Base-by-base conservation (phyloP, 2,329 filamentous ascomycete species). In the Clonostachys rhizophaga region DNA sequence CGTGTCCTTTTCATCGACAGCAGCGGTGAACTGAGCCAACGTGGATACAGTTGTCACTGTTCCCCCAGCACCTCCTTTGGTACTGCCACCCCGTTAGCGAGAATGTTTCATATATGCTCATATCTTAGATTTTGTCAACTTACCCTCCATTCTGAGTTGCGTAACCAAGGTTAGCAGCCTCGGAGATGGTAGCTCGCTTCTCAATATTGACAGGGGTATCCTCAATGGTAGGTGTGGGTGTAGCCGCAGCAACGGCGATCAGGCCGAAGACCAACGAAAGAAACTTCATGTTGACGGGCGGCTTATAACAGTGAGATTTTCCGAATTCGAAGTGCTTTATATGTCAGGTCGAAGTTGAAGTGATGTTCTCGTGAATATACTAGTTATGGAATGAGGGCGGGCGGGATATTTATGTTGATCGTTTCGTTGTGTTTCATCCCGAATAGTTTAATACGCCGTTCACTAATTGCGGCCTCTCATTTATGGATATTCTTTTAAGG, bases 161-260 rank as follows among this genome's bases (percentile, higher is more conserved):
- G 52, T 57, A 64, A 10, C 61, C 61, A 5, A 63, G 51, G 6
- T 42, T 53, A 49, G 61, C 63, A 30, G 78, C 70, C 46, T 80
- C 74, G 17, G 36, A n/a, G 24, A 42, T 33, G 30, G 34, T 13
- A 34, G 44, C 44, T 7, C 44, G 16, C 44, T 46, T 46, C 7
- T 41, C 36, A 13, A 46, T 37, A 24, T 48, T 16, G 43, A 48
- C 34, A 16, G 43, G 30, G 34, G 52, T 52, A 18, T 56, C 43
- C 37, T 54, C 47, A 17, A 55, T n/a, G 17, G 36, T 14, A 17
- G 17, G 14, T 9, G 44, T 55, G 14, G 58, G 44, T 12, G 16
- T 10, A 20, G 43, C 43, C 10, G 35, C 43, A 30, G 43, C 20
- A 7, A 45, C 14, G 43, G 43, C 35, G 4, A 34, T 39, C 16